These are phyloP conservation scores for Acacia confusa DNA, from an alignment of 306 rosid genomes.

Conservation along the genomic window DNA sequence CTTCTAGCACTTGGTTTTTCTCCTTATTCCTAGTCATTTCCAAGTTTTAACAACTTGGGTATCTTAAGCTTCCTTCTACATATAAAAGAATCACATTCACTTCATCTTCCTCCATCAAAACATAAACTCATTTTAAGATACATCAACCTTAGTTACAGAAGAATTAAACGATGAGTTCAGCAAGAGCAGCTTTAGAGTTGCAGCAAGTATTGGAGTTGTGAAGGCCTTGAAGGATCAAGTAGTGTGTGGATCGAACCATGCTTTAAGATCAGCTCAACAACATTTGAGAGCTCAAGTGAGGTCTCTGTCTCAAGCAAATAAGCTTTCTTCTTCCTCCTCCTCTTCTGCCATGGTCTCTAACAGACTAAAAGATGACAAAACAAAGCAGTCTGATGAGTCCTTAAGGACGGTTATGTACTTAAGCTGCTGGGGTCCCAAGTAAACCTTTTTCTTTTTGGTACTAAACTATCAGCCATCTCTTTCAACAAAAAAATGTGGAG, in stretches of 20 bases:
- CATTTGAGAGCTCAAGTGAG: not conserved
- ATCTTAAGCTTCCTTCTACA: not conserved
- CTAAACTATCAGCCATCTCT: not conserved
- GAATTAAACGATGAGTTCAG: not conserved
- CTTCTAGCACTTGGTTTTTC: not conserved
- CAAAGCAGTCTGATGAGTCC: not conserved
- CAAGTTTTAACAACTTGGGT: not conserved
- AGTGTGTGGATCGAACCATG: not conserved
- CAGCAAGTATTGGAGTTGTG: not conserved
- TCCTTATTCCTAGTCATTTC: not conserved
- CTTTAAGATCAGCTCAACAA: not conserved
- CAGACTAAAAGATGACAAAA: not conserved
- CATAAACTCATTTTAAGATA: not conserved
- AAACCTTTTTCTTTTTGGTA: not conserved
- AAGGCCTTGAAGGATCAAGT: not conserved
- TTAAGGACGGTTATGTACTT: not conserved
- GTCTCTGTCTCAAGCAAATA: not conserved
- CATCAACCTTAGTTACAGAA: not conserved
- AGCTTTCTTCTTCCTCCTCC: not conserved
- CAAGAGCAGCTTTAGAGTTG: not conserved
- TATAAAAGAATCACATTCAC: not conserved
- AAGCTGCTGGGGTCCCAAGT: conserved; percentile 7
- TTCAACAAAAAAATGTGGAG: not conserved
- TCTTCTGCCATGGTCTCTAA: not conserved
- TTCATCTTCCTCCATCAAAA: not conserved